Conservation (phyloP, 371 early-diverging fungal genomes). For the Mortierella sp. region DNA sequence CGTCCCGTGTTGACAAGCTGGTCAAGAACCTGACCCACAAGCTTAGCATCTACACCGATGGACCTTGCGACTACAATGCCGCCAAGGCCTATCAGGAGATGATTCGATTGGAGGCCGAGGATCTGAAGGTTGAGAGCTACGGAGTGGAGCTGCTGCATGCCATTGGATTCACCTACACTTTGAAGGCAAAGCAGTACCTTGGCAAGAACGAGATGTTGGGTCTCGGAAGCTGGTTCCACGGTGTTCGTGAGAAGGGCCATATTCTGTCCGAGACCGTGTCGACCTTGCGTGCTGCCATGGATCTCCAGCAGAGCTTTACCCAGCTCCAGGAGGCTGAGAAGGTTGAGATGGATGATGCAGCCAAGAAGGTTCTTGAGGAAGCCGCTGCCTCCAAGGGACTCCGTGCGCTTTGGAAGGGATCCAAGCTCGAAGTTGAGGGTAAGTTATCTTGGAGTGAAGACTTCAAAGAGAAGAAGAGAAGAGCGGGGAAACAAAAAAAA, state of each 20-base stretch:
- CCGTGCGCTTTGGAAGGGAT: constrained; percentile 94
- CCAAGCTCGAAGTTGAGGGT: constrained; percentile 93
- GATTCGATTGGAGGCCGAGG: constrained; percentile 86
- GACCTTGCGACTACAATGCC: constrained; percentile 62
- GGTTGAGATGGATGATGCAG: constrained; percentile 75
- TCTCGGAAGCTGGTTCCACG: constrained; percentile 77
- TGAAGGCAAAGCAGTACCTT: constrained; percentile 88
- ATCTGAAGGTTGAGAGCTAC: constrained; percentile 89
- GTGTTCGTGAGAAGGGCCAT: constrained; percentile 83
- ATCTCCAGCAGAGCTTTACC: constrained; percentile 89
- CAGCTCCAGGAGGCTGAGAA: constrained; percentile 93
- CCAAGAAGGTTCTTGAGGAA: constrained; percentile 77
- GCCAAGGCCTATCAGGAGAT: constrained; percentile 77
- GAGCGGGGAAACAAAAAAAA: neutral
- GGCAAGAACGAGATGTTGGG: constrained; percentile 81
- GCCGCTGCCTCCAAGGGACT: constrained; percentile 84
- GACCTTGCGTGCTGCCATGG: constrained; percentile 90
- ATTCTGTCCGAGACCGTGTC: constrained; percentile 92
- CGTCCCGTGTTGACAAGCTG: constrained; percentile 81
- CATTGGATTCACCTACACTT: constrained; percentile 90
- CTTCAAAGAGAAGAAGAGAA: neutral
- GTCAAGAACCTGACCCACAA: constrained; percentile 80
- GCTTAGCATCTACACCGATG: constrained; percentile 84
- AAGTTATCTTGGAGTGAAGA: neutral
- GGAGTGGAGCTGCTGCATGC: constrained; percentile 94